Percentiles rank a stretch among this genome's conserved stretches.
Conservation (phyloP, 225 moss, liverwort and hornwort genomes). For the Thuidium tamariscinum region DNA sequence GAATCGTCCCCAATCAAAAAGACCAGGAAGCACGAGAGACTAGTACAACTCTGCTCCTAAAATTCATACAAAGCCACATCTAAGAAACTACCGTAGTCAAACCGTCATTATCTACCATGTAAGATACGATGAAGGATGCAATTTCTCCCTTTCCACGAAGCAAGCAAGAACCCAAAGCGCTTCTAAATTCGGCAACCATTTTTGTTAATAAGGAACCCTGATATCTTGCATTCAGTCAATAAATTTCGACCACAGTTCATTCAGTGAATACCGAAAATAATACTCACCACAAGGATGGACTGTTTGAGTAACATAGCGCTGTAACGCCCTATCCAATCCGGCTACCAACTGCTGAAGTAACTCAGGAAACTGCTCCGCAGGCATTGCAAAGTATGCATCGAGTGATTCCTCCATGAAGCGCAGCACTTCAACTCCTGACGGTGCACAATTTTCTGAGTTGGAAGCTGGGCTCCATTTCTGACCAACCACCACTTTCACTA, state of each 20-base stretch:
- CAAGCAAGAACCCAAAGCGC: not conserved
- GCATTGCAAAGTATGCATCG: slow-evolving; percentile 82
- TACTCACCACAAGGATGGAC: slow-evolving; percentile 64
- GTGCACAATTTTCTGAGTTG: slow-evolving; percentile 65
- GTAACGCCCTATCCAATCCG: slow-evolving; percentile 61
- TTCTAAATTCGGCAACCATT: not conserved
- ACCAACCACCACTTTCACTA: not conserved
- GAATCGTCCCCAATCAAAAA: not conserved
- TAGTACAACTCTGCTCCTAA: not conserved
- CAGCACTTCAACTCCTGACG: slow-evolving; percentile 82
- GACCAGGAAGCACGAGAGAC: not conserved
- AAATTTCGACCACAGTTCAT: not conserved
- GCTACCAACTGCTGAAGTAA: slow-evolving; percentile 56
- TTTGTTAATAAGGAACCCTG: not conserved
- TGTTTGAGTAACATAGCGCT: slow-evolving; percentile 53
- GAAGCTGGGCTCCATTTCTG: slow-evolving; percentile 74
- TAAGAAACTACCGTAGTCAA: not conserved
- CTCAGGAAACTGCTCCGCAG: slow-evolving; percentile 52
- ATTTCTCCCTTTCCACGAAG: not conserved
- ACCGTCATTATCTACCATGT: not conserved
- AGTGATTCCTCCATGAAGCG: slow-evolving; percentile 84
- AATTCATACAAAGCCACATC: not conserved
- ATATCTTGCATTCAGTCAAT: not conserved
- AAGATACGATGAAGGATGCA: not conserved
- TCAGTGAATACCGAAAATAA: not conserved